phyloP scores from a whole-genome alignment of 306 rosid genomes.

The Geum urbanum region DNA sequence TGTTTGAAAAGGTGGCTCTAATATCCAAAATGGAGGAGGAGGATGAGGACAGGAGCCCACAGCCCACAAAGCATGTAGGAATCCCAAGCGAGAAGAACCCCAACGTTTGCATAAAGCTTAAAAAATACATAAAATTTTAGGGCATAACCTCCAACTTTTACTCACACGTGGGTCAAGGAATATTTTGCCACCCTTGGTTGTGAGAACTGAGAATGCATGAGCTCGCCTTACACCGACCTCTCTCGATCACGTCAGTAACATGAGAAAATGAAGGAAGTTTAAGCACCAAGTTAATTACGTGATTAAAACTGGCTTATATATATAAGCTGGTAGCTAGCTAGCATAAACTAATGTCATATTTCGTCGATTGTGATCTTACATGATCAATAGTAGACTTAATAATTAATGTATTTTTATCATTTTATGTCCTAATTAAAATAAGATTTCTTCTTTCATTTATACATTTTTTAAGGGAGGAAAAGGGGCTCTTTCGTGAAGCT shows the following conservation, averaged over 20 bases:
- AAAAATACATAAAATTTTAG: slow-evolving; percentile 26
- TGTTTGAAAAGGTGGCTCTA: slow-evolving; percentile 66
- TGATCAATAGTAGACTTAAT: not conserved
- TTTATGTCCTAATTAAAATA: not conserved
- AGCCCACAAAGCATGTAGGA: slow-evolving; percentile 46
- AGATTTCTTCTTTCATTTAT: no score
- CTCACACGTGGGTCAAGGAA: slow-evolving; percentile 73
- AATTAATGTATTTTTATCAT: no score
- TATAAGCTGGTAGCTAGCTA: not conserved
- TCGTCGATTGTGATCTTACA: no score
- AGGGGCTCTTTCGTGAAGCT: no score
- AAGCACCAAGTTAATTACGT: not conserved
- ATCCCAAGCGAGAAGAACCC: slow-evolving; percentile 74
- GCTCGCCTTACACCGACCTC: slow-evolving; percentile 21
- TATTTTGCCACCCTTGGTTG: slow-evolving; percentile 26
- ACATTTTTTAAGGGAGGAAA: no score
- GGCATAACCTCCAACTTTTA: slow-evolving; percentile 51
- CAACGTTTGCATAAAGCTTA: slow-evolving; percentile 64
- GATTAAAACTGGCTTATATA: not conserved
- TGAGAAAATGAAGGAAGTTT: no score
- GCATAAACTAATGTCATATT: not conserved
- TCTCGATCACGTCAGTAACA: slow-evolving; percentile 28
- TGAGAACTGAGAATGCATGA: slow-evolving; percentile 14
- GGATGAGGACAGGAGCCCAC: slow-evolving; percentile 46
- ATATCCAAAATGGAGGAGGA: slow-evolving; percentile 39